A percentile compares a stretch with the other conserved stretches of the same genome.
These are phyloP conservation scores for Exserohilum turcica DNA, from an alignment of 2,329 filamentous ascomycete genomes.

Conservation along the genomic window DNA sequence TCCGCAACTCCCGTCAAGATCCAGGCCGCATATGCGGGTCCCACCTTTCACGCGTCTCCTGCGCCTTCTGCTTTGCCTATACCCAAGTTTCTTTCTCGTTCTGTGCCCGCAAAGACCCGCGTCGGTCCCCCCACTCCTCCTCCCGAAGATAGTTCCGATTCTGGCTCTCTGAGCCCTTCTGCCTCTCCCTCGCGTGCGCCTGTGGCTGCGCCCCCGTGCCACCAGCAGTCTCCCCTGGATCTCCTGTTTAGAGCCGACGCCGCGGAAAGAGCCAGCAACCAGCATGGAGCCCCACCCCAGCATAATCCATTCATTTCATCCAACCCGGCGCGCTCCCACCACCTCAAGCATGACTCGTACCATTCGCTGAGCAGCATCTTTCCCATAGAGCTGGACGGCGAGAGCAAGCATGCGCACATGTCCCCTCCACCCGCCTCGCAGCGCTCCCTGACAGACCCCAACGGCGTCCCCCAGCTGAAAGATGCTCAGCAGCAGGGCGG, in stretches of 20 bases:
- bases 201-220: conserved; percentile 47
- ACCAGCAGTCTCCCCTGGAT: conserved; percentile 79
- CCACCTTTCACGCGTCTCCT: conserved; percentile 93
- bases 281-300: conserved; percentile 50
- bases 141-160: conserved; percentile 54
- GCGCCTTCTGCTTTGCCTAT: conserved; percentile 88
- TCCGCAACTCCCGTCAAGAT: conserved; percentile 42
- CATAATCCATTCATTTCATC: conserved; percentile 21
- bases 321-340: conserved; percentile 29
- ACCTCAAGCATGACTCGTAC: conserved; percentile 53
- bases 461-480: conserved; percentile 32
- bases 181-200: conserved; percentile 60
- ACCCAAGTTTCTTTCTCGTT: conserved; percentile 83
- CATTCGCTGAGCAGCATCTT: conserved; percentile 64
- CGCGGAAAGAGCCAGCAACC: conserved; percentile 71
- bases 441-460: conserved; percentile 42
- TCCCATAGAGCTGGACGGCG: conserved; percentile 66
- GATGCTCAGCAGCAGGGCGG: conserved; percentile 47
- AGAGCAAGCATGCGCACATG: conserved; percentile 22
- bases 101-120: conserved; percentile 63
- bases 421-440: conserved; percentile 32
- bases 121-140: conserved; percentile 55
- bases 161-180: conserved; percentile 48
- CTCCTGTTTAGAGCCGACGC: conserved; percentile 88
- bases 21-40: conserved; percentile 77